Percentiles rank a stretch among this genome's conserved stretches.
Conservation (phyloP, 306 rosid genomes). For the Cucurbita pepo region DNA sequence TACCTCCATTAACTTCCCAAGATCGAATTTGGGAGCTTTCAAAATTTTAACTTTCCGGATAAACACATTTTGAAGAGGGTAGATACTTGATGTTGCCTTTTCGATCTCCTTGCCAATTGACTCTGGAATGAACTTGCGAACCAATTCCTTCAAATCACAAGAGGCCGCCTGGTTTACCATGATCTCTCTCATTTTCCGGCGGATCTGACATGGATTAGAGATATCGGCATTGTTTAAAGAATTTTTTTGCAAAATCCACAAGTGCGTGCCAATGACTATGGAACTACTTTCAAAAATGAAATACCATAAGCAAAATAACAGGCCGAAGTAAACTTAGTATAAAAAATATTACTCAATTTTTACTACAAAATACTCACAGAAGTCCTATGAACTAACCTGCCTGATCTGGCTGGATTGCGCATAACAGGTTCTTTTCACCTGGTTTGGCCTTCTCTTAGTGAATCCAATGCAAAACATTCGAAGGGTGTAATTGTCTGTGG, state of each 20-base stretch:
- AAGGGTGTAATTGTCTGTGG: constrained; percentile 62
- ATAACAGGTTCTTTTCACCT: constrained; percentile 87
- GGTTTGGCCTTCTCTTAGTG: constrained; percentile 65
- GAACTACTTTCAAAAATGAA: background rate
- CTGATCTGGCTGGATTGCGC: constrained; percentile 84
- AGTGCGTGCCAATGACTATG: background rate
- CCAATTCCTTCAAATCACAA: constrained; percentile 81
- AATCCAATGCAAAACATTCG: constrained; percentile 95
- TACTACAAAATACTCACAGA: background rate
- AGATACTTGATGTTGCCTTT: constrained; percentile 67
- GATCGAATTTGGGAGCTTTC: constrained; percentile 93
- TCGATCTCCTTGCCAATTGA: constrained; percentile 83
- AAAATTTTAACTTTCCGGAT: constrained; percentile 81
- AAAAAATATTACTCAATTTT: background rate
- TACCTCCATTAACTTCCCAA: constrained; percentile 91
- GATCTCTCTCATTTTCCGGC: constrained; percentile 86
- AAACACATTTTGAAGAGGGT: constrained; percentile 73
- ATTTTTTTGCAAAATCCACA: background rate
- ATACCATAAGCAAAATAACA: background rate
- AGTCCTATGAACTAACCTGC: constrained; percentile 30
- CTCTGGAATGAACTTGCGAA: constrained; percentile 78
- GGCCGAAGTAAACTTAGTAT: background rate
- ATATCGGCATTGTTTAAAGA: background rate
- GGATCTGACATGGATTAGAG: constrained; percentile 33
- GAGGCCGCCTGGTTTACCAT: constrained; percentile 68